A percentile compares a stretch with the other conserved stretches of the same genome.
Conservation (phyloP, 805 yeast species). For the Candida adriatica region DNA sequence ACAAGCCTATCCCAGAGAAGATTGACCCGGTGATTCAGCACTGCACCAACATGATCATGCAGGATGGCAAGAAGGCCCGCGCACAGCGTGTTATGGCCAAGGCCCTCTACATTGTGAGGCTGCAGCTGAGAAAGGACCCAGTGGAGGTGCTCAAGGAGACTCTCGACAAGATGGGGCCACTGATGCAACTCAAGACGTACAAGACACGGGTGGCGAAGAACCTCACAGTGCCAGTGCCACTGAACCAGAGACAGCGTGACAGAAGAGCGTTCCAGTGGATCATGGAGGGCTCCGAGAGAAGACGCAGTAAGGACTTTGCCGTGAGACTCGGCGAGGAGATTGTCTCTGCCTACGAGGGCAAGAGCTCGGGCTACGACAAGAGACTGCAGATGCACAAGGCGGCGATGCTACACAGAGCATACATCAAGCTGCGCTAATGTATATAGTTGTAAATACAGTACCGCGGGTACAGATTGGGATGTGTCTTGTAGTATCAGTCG, state of each 20-base stretch:
- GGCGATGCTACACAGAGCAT: slow-evolving; percentile 87
- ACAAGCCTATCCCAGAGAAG: slow-evolving; percentile 50
- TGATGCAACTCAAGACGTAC: slow-evolving; percentile 68
- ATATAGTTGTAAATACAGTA: no score
- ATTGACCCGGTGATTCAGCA: slow-evolving; percentile 69
- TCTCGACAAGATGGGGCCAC: slow-evolving; percentile 77
- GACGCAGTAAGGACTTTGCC: slow-evolving; percentile 72
- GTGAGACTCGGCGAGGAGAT: slow-evolving; percentile 92
- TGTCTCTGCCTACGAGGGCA: slow-evolving; percentile 67
- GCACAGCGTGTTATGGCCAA: slow-evolving; percentile 70
- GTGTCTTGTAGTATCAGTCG: slow-evolving; percentile 8
- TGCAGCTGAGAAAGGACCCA: slow-evolving; percentile 74
- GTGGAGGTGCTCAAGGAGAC: slow-evolving; percentile 65
- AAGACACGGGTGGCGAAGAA: slow-evolving; percentile 85
- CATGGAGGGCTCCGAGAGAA: slow-evolving; percentile 71
- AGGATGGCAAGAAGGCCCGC: slow-evolving; percentile 77
- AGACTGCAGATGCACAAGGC: slow-evolving; percentile 74
- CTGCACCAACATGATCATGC: slow-evolving; percentile 84
- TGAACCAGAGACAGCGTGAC: slow-evolving; percentile 73
- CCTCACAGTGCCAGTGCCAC: slow-evolving; percentile 73
- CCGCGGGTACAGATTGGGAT: background rate
- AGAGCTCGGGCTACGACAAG: slow-evolving; percentile 78
- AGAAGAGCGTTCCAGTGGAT: slow-evolving; percentile 91
- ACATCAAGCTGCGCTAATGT: slow-evolving; percentile 38
- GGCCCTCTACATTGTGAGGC: slow-evolving; percentile 73